Conservation (phyloP, 139 green algal species). For the Dunaliella primolecta region DNA sequence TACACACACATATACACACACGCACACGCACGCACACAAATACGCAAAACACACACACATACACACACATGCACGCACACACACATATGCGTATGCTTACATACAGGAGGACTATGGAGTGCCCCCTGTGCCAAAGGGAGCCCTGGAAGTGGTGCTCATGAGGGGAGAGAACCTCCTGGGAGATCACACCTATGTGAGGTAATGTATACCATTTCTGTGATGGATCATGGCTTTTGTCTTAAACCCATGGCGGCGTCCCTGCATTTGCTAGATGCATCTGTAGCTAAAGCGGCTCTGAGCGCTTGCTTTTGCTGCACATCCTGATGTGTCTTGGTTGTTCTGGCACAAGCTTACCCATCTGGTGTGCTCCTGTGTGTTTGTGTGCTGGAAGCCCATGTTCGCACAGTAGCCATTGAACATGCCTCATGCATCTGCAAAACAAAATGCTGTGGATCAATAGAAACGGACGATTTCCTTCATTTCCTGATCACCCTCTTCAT, state of each 20-base stretch:
- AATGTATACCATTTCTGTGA: neutral
- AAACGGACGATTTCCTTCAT: too few species aligned
- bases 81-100: too few species aligned
- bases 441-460: too few species aligned
- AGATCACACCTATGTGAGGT: conserved; percentile 21
- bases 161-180: conserved; percentile 8
- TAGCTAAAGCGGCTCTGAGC: neutral
- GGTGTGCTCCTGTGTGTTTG: neutral
- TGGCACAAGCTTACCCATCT: neutral
- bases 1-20: too few species aligned
- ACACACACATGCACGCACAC: too few species aligned
- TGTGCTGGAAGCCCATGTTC: neutral
- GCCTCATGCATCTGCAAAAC: too few species aligned
- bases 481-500: too few species aligned
- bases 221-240: neutral
- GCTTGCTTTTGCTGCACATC: neutral
- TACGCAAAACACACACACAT: too few species aligned
- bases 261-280: too few species aligned
- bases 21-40: too few species aligned
- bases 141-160: conserved; percentile 16
- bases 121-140: conserved; percentile 24
- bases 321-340: neutral
- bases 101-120: conserved; percentile 71
- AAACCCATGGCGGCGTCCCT: too few species aligned
- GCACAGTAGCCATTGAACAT: too few species aligned